Percentiles rank a stretch among this genome's conserved stretches.
These are phyloP conservation scores for Parathielavia hyrcaniae DNA, from an alignment of 495 filamentous ascomycete species.

Conservation along the genomic window DNA sequence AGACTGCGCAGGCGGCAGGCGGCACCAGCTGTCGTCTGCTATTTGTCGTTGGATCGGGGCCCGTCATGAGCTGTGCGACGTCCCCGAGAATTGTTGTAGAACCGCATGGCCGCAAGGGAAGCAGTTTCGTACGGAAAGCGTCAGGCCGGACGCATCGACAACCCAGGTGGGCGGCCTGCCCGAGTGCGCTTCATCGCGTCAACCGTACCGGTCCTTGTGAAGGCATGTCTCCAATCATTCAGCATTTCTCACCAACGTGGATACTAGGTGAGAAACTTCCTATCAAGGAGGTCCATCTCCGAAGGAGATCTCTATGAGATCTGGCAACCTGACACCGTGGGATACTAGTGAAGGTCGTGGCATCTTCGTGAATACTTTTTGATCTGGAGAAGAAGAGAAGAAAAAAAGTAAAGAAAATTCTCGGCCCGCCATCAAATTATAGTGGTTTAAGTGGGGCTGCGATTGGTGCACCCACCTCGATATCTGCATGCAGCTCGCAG, in stretches of 20 bases:
- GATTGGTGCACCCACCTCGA: constrained; percentile 5
- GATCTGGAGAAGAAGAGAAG: constrained; percentile 43
- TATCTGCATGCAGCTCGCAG: too few species aligned
- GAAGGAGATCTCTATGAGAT: constrained; percentile 39
- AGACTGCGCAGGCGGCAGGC: too few species aligned
- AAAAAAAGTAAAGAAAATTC: constrained; percentile 16
- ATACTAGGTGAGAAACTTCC: constrained; percentile 43
- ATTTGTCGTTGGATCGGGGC: too few species aligned
- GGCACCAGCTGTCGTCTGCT: too few species aligned
- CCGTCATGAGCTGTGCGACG: too few species aligned
- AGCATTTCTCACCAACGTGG: constrained; percentile 43
- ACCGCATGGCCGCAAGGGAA: background rate
- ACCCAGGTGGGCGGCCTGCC: too few species aligned
- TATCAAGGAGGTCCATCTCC: constrained; percentile 49
- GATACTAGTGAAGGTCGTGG: constrained; percentile 47
- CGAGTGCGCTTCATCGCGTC: background rate
- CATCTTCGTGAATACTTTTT: constrained; percentile 49
- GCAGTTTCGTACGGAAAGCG: background rate
- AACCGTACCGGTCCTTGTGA: background rate
- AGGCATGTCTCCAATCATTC: constrained; percentile 40
- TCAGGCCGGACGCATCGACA: too few species aligned
- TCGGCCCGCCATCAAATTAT: constrained; percentile 5
- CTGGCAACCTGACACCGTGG: constrained; percentile 49
- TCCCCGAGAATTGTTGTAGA: too few species aligned
- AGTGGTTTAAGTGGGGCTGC: background rate